Evolutionary conservation across 2,329 filamentous ascomycete species (phyloP), one percentile per base, ranked within the genome.

Genomic region (Penicillium sp.): DNA sequence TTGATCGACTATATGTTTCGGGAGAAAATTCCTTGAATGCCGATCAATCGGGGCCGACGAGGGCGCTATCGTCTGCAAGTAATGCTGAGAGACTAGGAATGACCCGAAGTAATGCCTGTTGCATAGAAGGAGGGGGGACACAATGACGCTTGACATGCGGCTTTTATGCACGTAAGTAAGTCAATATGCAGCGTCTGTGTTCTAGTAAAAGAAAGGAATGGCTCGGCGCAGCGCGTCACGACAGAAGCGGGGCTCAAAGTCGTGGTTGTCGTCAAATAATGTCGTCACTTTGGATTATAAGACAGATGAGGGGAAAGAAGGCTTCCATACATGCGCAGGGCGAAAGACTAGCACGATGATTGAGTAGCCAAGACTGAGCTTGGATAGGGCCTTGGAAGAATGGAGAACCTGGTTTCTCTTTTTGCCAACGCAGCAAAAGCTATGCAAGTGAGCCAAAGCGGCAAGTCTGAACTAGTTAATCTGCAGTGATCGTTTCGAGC

Each of bases 81-180:
- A 56, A 55, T 51, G 45, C 52, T 43, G 26, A 53, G 35, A 52
- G 42, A n/a, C 23, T 42, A 47, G n/a, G 40, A 28, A 16, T 43
- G 38, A 3, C 30, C 48, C 49, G 40, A 53, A 38, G 9, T 30
- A 52, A n/a, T 52, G 49, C n/a, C 33, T 28, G 50, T 45, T 18
- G 47, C 30, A 38, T 30, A 16, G 28, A 40, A 38, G 40, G 46
- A 33, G 48, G 49, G 43, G 53, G 52, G 42, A 24, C 38, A 53
- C 55, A 55, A 59, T 50, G 58, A 56, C 38, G 47, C 47, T 57
- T 38, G 53, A 45, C 46, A 52, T 48, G 54, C 56, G 51, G 47
- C 50, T 57, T 55, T 59, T 48, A 61, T 61, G 59, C 59, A 61
- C 57, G 59, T 57, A 61, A 61, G 49, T 38, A 56, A 49, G 54